These are phyloP conservation scores for Climacium dendroides DNA, from an alignment of 225 moss, liverwort and hornwort species.

Conservation along the genomic window DNA sequence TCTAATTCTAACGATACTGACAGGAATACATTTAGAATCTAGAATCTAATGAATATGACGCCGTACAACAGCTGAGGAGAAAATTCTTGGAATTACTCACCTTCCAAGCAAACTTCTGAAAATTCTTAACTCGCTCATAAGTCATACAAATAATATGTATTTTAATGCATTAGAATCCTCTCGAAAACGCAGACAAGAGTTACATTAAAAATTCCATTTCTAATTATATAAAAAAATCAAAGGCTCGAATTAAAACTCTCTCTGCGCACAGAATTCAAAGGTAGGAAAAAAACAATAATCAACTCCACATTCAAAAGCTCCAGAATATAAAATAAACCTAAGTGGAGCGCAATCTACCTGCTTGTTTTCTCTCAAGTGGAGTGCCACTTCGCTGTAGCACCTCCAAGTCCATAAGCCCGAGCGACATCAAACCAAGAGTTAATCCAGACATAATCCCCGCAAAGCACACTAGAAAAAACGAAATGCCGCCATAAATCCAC, in stretches of 20 bases:
- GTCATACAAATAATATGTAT: not conserved
- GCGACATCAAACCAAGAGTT: slow-evolving; percentile 92
- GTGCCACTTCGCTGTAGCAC: slow-evolving; percentile 78
- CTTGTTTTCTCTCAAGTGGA: slow-evolving; percentile 43
- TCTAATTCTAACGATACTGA: not conserved
- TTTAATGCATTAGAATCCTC: not conserved
- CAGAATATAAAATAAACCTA: not conserved
- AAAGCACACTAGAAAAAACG: slow-evolving; percentile 53
- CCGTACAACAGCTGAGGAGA: not conserved
- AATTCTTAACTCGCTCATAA: not conserved
- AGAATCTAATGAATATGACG: not conserved
- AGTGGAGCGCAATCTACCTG: slow-evolving; percentile 10
- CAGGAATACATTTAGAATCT: not conserved
- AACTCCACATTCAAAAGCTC: not conserved
- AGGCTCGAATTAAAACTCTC: not conserved
- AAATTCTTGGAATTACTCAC: not conserved
- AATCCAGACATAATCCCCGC: slow-evolving; percentile 93
- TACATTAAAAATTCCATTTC: not conserved
- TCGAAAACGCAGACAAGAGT: not conserved
- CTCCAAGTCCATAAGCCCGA: slow-evolving; percentile 75
- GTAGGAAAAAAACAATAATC: not conserved
- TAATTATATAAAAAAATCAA: not conserved
- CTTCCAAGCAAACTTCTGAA: not conserved
- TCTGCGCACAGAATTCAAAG: not conserved
- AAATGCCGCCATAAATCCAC: slow-evolving; percentile 45